A percentile compares a stretch with the other conserved stretches of the same genome.
These are phyloP conservation scores for Diaporthe sp. DNA, from an alignment of 2,329 filamentous ascomycete genomes.

Conservation along the genomic window DNA sequence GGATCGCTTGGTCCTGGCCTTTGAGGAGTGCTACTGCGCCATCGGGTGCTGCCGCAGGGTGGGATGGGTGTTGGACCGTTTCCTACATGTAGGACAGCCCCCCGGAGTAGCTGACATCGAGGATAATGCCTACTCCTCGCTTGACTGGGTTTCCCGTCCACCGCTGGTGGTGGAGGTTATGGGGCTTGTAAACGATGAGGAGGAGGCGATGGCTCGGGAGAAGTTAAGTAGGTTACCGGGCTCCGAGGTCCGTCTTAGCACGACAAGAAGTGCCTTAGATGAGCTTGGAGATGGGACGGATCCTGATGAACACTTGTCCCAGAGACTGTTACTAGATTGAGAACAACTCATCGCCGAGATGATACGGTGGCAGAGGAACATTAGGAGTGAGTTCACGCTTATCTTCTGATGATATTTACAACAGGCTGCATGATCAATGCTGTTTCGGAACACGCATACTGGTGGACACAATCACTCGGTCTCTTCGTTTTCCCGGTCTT, in stretches of 20 bases:
- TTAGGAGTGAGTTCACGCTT: no score
- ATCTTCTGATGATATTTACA: neutral
- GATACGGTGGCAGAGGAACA: neutral
- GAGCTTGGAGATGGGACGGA: neutral
- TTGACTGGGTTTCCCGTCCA: slow-evolving; percentile 11
- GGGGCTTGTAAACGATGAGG: slow-evolving; percentile 1
- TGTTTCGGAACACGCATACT: neutral
- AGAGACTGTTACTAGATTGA: neutral
- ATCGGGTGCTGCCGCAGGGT: slow-evolving; percentile 37
- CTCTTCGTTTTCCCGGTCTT: accelerated
- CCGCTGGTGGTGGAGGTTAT: slow-evolving; percentile 26
- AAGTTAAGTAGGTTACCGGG: neutral
- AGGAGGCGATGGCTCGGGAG: neutral
- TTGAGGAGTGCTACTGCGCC: slow-evolving; percentile 33
- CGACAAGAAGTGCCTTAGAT: neutral
- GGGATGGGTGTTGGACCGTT: slow-evolving; percentile 23
- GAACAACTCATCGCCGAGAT: neutral
- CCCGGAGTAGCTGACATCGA: neutral
- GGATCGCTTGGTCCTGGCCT: slow-evolving; percentile 28
- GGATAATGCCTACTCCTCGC: neutral
- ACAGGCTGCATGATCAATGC: no score
- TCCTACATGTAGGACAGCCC: slow-evolving; percentile 6
- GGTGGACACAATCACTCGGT: neutral
- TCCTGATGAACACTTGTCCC: neutral
- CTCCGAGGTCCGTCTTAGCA: neutral